These are phyloP conservation scores for Chimonanthus praecox DNA, from an alignment of 164 flowering plant genomes.

Conservation along the genomic window DNA sequence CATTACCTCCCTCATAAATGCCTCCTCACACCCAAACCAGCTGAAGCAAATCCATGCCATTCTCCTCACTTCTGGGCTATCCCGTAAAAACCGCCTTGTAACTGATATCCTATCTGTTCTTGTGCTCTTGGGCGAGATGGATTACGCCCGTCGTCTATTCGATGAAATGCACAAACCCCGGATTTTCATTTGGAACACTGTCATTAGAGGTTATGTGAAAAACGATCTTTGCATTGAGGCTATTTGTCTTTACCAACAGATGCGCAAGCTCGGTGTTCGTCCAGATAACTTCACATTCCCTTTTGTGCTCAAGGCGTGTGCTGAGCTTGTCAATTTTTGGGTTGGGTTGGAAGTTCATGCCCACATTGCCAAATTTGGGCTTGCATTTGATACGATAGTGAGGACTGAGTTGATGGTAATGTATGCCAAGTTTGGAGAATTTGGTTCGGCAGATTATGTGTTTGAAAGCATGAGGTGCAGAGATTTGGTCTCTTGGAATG, in stretches of 20 bases:
- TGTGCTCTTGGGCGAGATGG: slow-evolving; percentile 21
- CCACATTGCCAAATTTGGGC: slow-evolving; percentile 30
- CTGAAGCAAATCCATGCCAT: slow-evolving; percentile 34
- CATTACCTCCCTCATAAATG: slow-evolving; percentile 18
- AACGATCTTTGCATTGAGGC: slow-evolving; percentile 20
- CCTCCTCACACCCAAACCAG: slow-evolving; percentile 22
- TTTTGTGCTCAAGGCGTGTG: slow-evolving; percentile 34
- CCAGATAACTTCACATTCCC: slow-evolving; percentile 41
- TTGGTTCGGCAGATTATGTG: slow-evolving; percentile 2
- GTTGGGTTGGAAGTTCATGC: slow-evolving; percentile 24
- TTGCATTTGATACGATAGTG: slow-evolving; percentile 29
- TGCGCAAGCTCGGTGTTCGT: slow-evolving; percentile 26
- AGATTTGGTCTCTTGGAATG: slow-evolving; percentile 47
- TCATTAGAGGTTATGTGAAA: slow-evolving; percentile 37
- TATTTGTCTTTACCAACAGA: slow-evolving; percentile 15
- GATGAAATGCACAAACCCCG: slow-evolving; percentile 43
- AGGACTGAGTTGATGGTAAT: slow-evolving; percentile 32
- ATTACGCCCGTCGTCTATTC: slow-evolving; percentile 32
- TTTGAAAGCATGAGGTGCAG: slow-evolving; percentile 18
- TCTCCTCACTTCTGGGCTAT: slow-evolving; percentile 32
- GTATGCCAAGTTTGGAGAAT: slow-evolving; percentile 11
- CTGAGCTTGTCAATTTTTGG: slow-evolving; percentile 14
- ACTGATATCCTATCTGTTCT: slow-evolving; percentile 25
- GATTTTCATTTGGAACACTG: slow-evolving; percentile 38
- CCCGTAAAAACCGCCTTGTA: slow-evolving; percentile 29